phyloP scores from a whole-genome alignment of 345 rosid species.

The Ricinus communis region DNA sequence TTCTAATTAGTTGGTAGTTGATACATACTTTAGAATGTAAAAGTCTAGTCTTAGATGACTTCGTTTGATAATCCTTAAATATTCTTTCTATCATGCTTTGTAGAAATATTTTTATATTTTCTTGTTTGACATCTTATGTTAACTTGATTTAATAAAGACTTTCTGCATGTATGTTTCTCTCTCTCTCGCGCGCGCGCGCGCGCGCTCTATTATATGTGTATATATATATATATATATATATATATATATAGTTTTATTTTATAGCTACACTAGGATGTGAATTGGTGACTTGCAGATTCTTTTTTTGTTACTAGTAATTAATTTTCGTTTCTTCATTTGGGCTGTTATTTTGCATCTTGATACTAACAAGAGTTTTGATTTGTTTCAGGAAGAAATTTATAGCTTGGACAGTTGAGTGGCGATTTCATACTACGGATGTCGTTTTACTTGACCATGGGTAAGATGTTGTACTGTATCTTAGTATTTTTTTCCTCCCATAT shows the following conservation, averaged over 20 bases:
- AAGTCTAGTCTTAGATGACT: background rate
- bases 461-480: slow-evolving; percentile 18
- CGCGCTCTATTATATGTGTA: too few relatives aligned
- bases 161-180: background rate
- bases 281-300: background rate
- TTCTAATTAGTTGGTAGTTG: background rate
- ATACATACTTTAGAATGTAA: background rate
- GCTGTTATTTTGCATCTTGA: background rate
- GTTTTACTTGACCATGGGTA: slow-evolving; percentile 66
- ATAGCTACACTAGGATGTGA: background rate
- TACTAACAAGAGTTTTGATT: background rate
- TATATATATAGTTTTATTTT: too few relatives aligned
- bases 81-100: background rate
- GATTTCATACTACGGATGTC: slow-evolving; percentile 69
- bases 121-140: too few relatives aligned
- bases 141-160: background rate
- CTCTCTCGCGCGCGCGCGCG: too few relatives aligned
- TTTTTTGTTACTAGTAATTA: background rate
- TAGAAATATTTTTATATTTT: slow-evolving; percentile 2
- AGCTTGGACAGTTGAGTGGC: slow-evolving; percentile 92
- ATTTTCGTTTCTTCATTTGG: background rate
- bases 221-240: too few relatives aligned
- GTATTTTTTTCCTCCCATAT: background rate
- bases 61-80: background rate
- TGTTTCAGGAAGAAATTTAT: slow-evolving; percentile 58